Evolutionary conservation across 352 stramenopile species (phyloP), one percentile per base, ranked within the genome.

Genomic region (Globisporangium nunn): DNA sequence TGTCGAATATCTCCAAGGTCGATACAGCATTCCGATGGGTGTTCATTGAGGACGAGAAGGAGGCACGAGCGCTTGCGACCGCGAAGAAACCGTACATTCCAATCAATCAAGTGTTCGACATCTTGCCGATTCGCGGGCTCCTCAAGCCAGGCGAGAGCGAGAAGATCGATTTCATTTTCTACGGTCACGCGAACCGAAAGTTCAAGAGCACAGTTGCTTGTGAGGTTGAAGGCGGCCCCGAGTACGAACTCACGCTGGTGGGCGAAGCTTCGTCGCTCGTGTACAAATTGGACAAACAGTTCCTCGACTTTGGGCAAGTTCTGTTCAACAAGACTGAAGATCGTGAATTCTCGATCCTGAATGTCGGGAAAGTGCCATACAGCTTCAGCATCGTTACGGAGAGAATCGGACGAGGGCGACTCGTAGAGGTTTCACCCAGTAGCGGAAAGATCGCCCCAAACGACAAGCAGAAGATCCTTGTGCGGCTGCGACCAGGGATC

Each of bases 51-150:
- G 83, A 98, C 53, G 86, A 92, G 49, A 83, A 86, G 41, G 88
- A 96, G 31, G 64, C 78, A 11, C 58, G 66, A 4, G 60, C 70
- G 12, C 59, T 66, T 1, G 76, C 80, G 5, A 95, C 81, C 6
- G 57, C 66, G 10, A 93, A 87, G 63, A 87, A 87, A 33, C 81
- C 88, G 30, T 91, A 89, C 68, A 93, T 97, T 47, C 88, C 91
- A 10, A 84, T 96, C 33, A 96, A 96, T 49, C 83, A 96, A 65
- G 88, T 97, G 12, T 98, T 98, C 63, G 94, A 98, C 55, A 97
- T 98, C 35, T 61, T 98, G 3, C 95, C 95, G 3, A 97, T 98
- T 31, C 81, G 90, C 6, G 93, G 87, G 0, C 37, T 71, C 0
- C 66, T 98, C 1, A 71, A 76, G 35, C 91, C 95, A 5, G 81